Percentiles rank a stretch among this genome's conserved stretches.
Evolutionary conservation across 148 eudicot species (phyloP).

Genomic region (Vaccinium darrowii): DNA sequence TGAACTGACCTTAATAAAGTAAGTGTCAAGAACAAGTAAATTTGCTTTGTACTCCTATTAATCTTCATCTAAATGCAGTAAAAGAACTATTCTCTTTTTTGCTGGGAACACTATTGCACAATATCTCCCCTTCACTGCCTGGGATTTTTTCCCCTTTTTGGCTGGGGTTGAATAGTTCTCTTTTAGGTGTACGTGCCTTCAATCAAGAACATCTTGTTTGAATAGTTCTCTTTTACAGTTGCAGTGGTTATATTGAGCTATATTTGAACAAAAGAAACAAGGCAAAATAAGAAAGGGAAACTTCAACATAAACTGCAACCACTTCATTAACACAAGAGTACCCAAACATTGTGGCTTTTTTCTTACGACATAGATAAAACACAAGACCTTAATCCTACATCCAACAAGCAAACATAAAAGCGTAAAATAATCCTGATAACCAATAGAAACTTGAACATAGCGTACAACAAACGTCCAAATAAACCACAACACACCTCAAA

Average conservation of each 20-base stretch:
- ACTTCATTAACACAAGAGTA: too few relatives aligned
- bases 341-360: too few relatives aligned
- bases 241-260: not conserved
- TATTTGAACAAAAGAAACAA: not conserved
- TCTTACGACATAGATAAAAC: too few relatives aligned
- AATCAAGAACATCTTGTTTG: not conserved
- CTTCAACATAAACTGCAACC: too few relatives aligned
- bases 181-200: not conserved
- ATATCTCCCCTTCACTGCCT: not conserved
- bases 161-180: not conserved
- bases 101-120: not conserved
- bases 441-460: too few relatives aligned
- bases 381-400: too few relatives aligned
- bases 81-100: not conserved
- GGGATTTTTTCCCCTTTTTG: not conserved
- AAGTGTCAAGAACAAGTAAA: constrained; percentile 23
- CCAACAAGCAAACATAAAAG: too few relatives aligned
- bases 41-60: not conserved
- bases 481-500: too few relatives aligned
- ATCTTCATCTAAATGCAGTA: not conserved
- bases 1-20: constrained; percentile 84
- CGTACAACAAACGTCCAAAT: too few relatives aligned
- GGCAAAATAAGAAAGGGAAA: too few relatives aligned
- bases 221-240: not conserved
- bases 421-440: too few relatives aligned